phyloP scores from a whole-genome alignment of 768 basidiomycete species.

The Neoboletus brunneissimus region DNA sequence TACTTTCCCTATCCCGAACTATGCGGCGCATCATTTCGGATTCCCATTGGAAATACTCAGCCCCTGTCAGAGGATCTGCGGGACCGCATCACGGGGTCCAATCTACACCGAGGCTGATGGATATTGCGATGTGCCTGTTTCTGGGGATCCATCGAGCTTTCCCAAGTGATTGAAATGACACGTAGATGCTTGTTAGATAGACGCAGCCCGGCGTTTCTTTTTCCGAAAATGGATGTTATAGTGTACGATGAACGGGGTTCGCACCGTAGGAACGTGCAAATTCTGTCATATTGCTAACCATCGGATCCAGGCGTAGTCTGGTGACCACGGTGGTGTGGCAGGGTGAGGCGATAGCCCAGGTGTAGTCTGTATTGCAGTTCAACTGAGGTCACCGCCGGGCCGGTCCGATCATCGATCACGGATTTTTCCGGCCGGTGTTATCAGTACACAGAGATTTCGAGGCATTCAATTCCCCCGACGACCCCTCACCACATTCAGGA shows the following conservation, averaged over 20 bases:
- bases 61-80: background rate
- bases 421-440: constrained; percentile 1
- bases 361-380: too few species aligned
- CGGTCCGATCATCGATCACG: too few species aligned
- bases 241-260: too few species aligned
- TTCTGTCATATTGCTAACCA: too few species aligned
- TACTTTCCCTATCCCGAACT: background rate
- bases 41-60: background rate
- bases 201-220: too few species aligned
- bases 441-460: background rate
- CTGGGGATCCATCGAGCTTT: background rate
- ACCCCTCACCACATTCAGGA: background rate
- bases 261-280: too few species aligned
- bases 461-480: background rate
- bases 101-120: background rate
- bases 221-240: too few species aligned
- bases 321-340: background rate
- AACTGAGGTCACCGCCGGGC: too few species aligned
- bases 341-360: too few species aligned
- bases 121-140: background rate
- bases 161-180: too few species aligned
- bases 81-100: background rate
- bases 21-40: background rate
- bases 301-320: too few species aligned
- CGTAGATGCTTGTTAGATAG: background rate